These are phyloP conservation scores for Blastobotrys raffinosifermentans DNA, from an alignment of 1,139 yeast genomes.

Conservation along the genomic window DNA sequence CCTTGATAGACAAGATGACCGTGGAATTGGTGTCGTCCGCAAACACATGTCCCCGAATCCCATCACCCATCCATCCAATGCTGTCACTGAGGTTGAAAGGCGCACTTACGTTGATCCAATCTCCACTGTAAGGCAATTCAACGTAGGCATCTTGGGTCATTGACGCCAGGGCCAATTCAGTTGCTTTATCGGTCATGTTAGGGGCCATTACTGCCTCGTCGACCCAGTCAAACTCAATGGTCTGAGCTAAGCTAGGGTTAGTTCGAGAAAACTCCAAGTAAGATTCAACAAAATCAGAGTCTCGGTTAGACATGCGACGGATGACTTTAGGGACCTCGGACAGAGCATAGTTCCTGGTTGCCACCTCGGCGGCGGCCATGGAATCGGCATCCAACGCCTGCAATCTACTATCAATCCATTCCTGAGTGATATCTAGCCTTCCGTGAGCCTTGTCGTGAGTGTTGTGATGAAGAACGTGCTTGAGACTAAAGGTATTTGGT, in stretches of 20 bases:
- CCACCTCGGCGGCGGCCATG: not conserved
- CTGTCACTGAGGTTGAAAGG: slow-evolving; percentile 43
- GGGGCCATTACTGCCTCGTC: slow-evolving; percentile 50
- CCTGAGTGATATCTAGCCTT: slow-evolving; percentile 17
- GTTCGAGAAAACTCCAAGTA: slow-evolving; percentile 53
- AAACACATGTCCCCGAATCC: slow-evolving; percentile 88
- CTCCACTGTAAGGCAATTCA: slow-evolving; percentile 66
- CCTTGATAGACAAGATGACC: slow-evolving; percentile 80
- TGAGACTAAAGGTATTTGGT: slow-evolving; percentile 16
- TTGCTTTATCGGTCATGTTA: slow-evolving; percentile 63
- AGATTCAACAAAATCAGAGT: slow-evolving; percentile 60
- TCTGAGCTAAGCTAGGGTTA: slow-evolving; percentile 8
- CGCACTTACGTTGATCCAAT: slow-evolving; percentile 79
- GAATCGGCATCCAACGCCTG: not conserved
- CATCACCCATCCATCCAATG: slow-evolving; percentile 77
- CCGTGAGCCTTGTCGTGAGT: slow-evolving; percentile 15
- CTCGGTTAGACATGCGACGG: slow-evolving; percentile 49
- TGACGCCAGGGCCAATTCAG: slow-evolving; percentile 69
- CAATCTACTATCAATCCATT: not conserved
- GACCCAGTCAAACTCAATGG: slow-evolving; percentile 27
- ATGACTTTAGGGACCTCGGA: slow-evolving; percentile 26
- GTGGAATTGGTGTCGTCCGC: slow-evolving; percentile 57
- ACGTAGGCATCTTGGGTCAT: slow-evolving; percentile 94
- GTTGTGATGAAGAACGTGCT: slow-evolving; percentile 22
- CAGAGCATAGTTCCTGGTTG: not conserved